Percentiles rank a stretch among this genome's conserved stretches.
phyloP scores from a whole-genome alignment of 108 stramenopile genomes.

The Asterionellopsis glacialis region DNA sequence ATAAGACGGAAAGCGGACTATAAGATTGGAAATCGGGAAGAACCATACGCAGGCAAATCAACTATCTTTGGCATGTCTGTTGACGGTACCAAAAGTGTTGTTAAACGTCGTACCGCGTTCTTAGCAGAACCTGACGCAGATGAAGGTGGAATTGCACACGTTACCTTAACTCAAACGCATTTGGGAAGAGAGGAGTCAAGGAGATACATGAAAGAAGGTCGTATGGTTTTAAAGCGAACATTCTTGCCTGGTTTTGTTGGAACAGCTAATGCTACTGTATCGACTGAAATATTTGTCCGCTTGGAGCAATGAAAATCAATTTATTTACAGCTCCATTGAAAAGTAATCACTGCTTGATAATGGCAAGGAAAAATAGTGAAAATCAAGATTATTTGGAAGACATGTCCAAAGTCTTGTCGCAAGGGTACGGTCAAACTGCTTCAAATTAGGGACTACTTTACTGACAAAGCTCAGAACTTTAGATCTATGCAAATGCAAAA shows the following conservation, averaged over 20 bases:
- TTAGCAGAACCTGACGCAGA: constrained; percentile 33
- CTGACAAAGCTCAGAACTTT: too few relatives aligned
- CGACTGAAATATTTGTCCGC: too few relatives aligned
- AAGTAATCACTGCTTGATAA: too few relatives aligned
- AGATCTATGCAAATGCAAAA: too few relatives aligned
- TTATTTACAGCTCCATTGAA: too few relatives aligned
- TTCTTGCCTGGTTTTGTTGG: constrained; percentile 18
- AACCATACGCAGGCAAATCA: constrained; percentile 32
- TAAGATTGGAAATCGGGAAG: constrained; percentile 34
- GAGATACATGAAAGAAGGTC: constrained; percentile 34
- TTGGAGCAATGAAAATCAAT: too few relatives aligned
- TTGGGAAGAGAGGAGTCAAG: constrained; percentile 34
- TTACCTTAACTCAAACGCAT: constrained; percentile 23
- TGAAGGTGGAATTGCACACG: constrained; percentile 21
- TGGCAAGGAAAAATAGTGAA: too few relatives aligned
- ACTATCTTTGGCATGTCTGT: constrained; percentile 27
- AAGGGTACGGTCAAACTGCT: too few relatives aligned
- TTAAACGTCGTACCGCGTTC: constrained; percentile 29
- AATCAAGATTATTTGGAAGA: too few relatives aligned
- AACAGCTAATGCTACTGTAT: too few relatives aligned
- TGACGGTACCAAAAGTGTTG: constrained; percentile 8
- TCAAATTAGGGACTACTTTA: too few relatives aligned
- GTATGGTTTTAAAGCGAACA: constrained; percentile 29
- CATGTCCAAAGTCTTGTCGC: too few relatives aligned
- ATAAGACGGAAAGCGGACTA: constrained; percentile 31